A percentile compares a stretch with the other conserved stretches of the same genome.
phyloP scores from a whole-genome alignment of 768 basidiomycete genomes.

The Kwoniella newhampshirensis region DNA sequence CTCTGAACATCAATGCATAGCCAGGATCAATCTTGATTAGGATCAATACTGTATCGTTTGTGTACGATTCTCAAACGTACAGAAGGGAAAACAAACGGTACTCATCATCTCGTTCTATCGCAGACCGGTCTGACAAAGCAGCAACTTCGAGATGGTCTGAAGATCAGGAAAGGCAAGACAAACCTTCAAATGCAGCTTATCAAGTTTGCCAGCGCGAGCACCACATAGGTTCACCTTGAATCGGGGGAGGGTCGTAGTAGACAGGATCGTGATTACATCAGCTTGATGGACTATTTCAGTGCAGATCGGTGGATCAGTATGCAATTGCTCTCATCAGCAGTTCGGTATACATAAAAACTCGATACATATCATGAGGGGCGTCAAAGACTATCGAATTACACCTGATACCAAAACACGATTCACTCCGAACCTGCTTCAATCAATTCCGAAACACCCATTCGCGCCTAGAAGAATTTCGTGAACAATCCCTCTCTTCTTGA shows the following conservation, averaged over 20 bases:
- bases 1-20: background rate
- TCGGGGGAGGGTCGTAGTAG: background rate
- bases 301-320: too few relatives aligned
- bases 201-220: background rate
- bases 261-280: background rate
- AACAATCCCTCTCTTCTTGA: slow-evolving; percentile 42
- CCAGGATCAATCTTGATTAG: too few relatives aligned
- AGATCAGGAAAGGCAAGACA: background rate
- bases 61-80: too few relatives aligned
- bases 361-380: slow-evolving; percentile 9
- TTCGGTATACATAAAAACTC: too few relatives aligned
- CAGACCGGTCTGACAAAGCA: slow-evolving; percentile 13
- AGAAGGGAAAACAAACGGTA: too few relatives aligned
- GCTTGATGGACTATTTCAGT: too few relatives aligned
- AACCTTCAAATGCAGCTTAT: slow-evolving; percentile 11
- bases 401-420: too few relatives aligned
- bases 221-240: too few relatives aligned
- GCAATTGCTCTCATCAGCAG: too few relatives aligned
- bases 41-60: too few relatives aligned
- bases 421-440: too few relatives aligned
- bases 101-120: too few relatives aligned
- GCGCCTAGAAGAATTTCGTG: slow-evolving; percentile 49
- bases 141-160: slow-evolving; percentile 14
- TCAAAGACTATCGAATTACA: background rate
- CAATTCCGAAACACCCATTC: background rate